Percentiles rank a stretch among this genome's conserved stretches.
Evolutionary conservation across 352 stramenopile species (phyloP).

Genomic region (Elongisporangium anandrum): DNA sequence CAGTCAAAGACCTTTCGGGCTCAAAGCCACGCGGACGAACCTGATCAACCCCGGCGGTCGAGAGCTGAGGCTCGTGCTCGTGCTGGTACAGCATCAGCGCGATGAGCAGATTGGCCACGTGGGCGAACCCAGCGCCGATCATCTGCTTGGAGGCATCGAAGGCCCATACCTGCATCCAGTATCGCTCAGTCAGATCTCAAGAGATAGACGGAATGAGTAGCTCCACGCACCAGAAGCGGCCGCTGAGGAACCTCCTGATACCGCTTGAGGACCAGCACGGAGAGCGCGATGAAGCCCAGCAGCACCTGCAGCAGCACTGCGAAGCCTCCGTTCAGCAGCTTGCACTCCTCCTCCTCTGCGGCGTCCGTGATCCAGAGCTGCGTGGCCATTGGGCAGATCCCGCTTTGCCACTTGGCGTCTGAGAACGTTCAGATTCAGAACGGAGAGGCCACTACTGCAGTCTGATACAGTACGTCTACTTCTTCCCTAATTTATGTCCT

Average conservation of each 20-base stretch:
- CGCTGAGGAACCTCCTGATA: constrained; percentile 66
- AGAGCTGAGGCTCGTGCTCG: constrained; percentile 26
- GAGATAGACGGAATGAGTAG: constrained; percentile 1
- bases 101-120: constrained; percentile 84
- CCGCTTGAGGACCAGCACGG: constrained; percentile 77
- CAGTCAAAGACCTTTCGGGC: constrained; percentile 1
- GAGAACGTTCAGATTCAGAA: neutral
- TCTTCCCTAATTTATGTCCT: neutral
- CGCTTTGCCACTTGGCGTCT: neutral
- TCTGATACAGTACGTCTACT: neutral
- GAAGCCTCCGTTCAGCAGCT: constrained; percentile 77
- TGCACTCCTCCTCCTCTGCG: constrained; percentile 53
- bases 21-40: constrained; percentile 11
- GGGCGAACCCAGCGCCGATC: constrained; percentile 77
- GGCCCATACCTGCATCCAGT: constrained; percentile 51
- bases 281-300: constrained; percentile 79
- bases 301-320: constrained; percentile 70
- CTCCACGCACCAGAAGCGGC: constrained; percentile 53
- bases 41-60: constrained; percentile 44
- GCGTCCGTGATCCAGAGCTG: neutral
- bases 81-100: constrained; percentile 81
- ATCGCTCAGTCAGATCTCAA: neutral
- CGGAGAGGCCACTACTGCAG: neutral
- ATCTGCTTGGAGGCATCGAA: constrained; percentile 88
- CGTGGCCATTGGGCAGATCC: neutral